phyloP scores from a whole-genome alignment of 176 grass and related monocot species.

The Pontederia crassipes region DNA sequence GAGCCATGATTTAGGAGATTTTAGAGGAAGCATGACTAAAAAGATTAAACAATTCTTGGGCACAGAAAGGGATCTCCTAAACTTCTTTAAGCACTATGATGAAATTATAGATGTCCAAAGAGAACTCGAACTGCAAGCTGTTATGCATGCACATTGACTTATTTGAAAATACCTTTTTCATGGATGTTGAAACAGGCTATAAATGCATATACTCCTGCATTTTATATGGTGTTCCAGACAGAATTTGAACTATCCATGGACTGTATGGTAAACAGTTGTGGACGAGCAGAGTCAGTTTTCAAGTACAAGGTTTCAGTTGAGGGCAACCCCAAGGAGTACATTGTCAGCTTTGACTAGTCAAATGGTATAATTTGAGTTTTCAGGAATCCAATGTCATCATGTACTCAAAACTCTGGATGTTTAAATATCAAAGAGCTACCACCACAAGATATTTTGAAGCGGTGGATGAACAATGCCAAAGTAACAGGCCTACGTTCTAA shows the following conservation, averaged over 20 bases:
- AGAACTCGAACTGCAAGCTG: constrained; percentile 52
- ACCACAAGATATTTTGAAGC: constrained; percentile 76
- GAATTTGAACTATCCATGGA: constrained; percentile 95
- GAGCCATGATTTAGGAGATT: constrained; percentile 1
- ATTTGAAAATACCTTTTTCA: constrained; percentile 56
- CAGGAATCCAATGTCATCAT: constrained; percentile 74
- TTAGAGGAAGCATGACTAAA: constrained; percentile 62
- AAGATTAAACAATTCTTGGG: constrained; percentile 49
- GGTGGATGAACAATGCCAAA: constrained; percentile 75
- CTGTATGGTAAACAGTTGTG: constrained; percentile 58
- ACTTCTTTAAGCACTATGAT: constrained; percentile 63
- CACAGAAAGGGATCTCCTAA: constrained; percentile 61
- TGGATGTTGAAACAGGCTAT: constrained; percentile 68
- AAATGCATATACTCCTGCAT: constrained; percentile 70
- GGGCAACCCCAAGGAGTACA: constrained; percentile 53
- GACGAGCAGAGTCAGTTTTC: constrained; percentile 35
- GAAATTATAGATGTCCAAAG: constrained; percentile 56
- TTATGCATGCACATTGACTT: constrained; percentile 41
- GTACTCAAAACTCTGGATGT: constrained; percentile 79
- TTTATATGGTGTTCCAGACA: constrained; percentile 65
- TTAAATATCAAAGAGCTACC: constrained; percentile 88
- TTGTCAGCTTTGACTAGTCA: constrained; percentile 62
- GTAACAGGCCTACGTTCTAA: constrained; percentile 30
- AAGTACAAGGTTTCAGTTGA: constrained; percentile 71
- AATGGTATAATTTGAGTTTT: constrained; percentile 63